A percentile compares a stretch with the other conserved stretches of the same genome.
Conservation (phyloP, 1,139 yeast species). For the Entelexis sorbosivorans region DNA sequence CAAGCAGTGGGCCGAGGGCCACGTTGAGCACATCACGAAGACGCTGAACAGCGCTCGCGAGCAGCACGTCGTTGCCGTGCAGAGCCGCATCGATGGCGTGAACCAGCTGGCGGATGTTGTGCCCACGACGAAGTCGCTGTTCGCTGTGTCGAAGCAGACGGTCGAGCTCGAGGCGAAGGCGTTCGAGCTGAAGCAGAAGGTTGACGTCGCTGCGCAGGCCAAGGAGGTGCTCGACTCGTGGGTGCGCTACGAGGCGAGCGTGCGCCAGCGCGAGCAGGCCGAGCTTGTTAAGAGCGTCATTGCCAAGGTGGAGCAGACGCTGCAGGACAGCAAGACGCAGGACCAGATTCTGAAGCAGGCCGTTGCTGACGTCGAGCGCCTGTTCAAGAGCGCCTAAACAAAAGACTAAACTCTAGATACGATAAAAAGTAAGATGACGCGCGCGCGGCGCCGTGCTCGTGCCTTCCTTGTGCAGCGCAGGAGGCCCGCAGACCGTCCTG, state of each 20-base stretch:
- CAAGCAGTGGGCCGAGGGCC: conserved; percentile 89
- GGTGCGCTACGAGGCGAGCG: conserved; percentile 97
- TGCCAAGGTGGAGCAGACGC: conserved; percentile 76
- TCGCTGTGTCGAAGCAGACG: conserved; percentile 91
- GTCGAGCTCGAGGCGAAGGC: conserved; percentile 90
- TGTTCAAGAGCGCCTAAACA: conserved; percentile 40
- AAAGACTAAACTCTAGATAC: background rate
- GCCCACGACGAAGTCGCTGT: conserved; percentile 78
- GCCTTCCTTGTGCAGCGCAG: no score
- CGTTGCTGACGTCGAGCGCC: conserved; percentile 79
- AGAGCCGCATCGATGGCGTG: conserved; percentile 81
- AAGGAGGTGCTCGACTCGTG: conserved; percentile 93
- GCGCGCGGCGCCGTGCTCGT: background rate
- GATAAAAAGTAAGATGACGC: conserved; percentile 1
- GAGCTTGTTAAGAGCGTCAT: conserved; percentile 80
- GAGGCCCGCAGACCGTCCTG: no score
- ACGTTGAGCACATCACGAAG: conserved; percentile 71
- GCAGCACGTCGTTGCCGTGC: conserved; percentile 84
- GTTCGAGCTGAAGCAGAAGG: conserved; percentile 83
- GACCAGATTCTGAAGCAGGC: conserved; percentile 84
- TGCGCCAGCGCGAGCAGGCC: conserved; percentile 92
- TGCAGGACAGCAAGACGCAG: conserved; percentile 85
- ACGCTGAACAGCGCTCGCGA: conserved; percentile 80
- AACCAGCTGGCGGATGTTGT: conserved; percentile 86
- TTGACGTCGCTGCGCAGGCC: conserved; percentile 80